phyloP scores from a whole-genome alignment of 495 filamentous ascomycete species.

The Gamarada debralockiae region DNA sequence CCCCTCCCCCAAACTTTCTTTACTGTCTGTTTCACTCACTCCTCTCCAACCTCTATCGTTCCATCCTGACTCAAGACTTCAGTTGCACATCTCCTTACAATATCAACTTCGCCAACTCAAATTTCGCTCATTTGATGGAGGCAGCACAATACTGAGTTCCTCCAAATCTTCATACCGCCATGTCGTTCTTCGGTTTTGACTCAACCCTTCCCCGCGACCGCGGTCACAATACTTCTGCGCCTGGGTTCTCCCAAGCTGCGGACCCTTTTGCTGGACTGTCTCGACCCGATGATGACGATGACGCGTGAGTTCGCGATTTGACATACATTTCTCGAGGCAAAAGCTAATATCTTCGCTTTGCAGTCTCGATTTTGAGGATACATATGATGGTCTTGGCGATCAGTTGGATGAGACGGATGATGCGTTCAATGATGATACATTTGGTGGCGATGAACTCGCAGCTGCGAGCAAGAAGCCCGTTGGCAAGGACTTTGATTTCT shows the following conservation, averaged over 20 bases:
- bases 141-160: neutral
- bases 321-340: neutral
- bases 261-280: constrained; percentile 89
- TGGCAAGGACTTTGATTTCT: constrained; percentile 97
- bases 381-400: constrained; percentile 93
- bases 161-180: too few relatives aligned
- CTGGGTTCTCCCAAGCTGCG: constrained; percentile 77
- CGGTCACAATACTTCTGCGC: constrained; percentile 49
- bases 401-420: constrained; percentile 90
- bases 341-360: constrained; percentile 33
- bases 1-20: too few relatives aligned
- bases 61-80: too few relatives aligned
- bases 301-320: constrained; percentile 56
- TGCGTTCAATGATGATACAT: constrained; percentile 98
- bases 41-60: too few relatives aligned
- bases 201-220: constrained; percentile 59
- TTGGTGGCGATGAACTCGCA: constrained; percentile 50
- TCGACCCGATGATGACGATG: constrained; percentile 58
- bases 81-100: too few relatives aligned
- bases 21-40: too few relatives aligned
- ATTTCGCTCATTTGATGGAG: too few relatives aligned
- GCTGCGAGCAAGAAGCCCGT: constrained; percentile 38
- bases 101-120: too few relatives aligned
- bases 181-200: constrained; percentile 89
- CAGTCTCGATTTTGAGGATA: constrained; percentile 87